phyloP scores from a whole-genome alignment of 2,329 filamentous ascomycete genomes.

The Aspergillus aculeatinus region DNA sequence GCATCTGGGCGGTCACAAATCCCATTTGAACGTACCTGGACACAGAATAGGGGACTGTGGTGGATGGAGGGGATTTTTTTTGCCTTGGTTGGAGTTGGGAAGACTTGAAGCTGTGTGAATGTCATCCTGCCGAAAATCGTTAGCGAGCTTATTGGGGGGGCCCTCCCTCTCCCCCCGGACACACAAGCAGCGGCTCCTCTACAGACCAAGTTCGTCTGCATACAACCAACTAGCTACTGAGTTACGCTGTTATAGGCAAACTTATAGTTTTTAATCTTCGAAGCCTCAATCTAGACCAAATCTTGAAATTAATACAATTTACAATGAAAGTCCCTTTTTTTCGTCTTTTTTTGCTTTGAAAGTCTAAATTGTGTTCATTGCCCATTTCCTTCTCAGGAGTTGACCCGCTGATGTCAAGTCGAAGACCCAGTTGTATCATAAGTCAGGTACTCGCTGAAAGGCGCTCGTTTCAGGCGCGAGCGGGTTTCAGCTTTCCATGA shows the following conservation, averaged over 20 bases:
- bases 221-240: conserved; percentile 6
- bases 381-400: conserved; percentile 15
- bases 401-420: conserved; percentile 17
- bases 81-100: conserved; percentile 35
- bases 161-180: conserved; percentile 32
- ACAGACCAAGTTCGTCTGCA: conserved; percentile 9
- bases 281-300: not conserved
- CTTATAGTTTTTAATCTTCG: not conserved
- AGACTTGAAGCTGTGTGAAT: conserved; percentile 42
- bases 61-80: conserved; percentile 41
- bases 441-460: conserved; percentile 16
- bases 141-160: conserved; percentile 41
- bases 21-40: conserved; percentile 36
- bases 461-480: not conserved
- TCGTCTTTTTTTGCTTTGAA: not conserved
- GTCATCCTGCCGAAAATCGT: conserved; percentile 44
- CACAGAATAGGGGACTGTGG: conserved; percentile 34
- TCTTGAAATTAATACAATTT: not conserved
- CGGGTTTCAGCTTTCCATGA: conserved; percentile 13
- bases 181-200: conserved; percentile 32
- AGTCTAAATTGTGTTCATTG: conserved; percentile 9
- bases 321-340: not conserved
- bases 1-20: conserved; percentile 20
- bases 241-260: not conserved
- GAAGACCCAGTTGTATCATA: conserved; percentile 17